Evolutionary conservation across 257 asterid species (phyloP).

Genomic region (Solanum dulcamara): DNA sequence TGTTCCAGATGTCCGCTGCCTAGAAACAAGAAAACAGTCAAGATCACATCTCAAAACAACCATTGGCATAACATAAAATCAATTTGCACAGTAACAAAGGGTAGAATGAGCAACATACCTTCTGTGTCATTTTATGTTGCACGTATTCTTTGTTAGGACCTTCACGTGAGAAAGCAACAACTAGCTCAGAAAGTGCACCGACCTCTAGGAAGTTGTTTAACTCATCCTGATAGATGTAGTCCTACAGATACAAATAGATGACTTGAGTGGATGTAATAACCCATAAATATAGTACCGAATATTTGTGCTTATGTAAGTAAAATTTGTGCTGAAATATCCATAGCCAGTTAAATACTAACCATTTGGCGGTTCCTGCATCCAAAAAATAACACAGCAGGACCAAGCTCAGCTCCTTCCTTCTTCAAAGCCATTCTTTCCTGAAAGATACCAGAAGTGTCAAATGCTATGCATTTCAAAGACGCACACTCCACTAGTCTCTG

Average conservation of each 20-base stretch:
- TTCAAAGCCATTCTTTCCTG: slow-evolving; percentile 96
- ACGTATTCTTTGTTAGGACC: slow-evolving; percentile 85
- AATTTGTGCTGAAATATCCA: not conserved
- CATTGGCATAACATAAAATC: not conserved
- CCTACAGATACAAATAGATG: slow-evolving; percentile 30
- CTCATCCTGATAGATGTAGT: slow-evolving; percentile 82
- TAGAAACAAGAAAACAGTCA: slow-evolving; percentile 1
- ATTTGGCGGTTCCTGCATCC: slow-evolving; percentile 91
- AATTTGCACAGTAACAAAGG: not conserved
- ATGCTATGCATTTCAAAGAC: not conserved
- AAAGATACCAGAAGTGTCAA: not conserved
- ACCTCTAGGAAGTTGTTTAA: slow-evolving; percentile 45
- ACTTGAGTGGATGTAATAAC: not conserved
- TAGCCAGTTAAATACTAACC: slow-evolving; percentile 33
- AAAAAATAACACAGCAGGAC: slow-evolving; percentile 74
- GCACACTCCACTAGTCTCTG: not conserved
- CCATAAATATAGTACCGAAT: not conserved
- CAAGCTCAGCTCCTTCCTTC: slow-evolving; percentile 84
- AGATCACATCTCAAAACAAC: not conserved
- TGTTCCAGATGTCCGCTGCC: slow-evolving; percentile 79
- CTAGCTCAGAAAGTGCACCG: slow-evolving; percentile 87
- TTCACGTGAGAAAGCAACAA: slow-evolving; percentile 88
- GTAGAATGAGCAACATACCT: slow-evolving; percentile 26
- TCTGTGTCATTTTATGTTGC: slow-evolving; percentile 87
- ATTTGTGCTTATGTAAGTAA: not conserved